Evolutionary conservation across 2,329 filamentous ascomycete genomes (phyloP), one percentile per base, ranked within the genome.

Genomic region (Pyrenophora tritici-repentis): DNA sequence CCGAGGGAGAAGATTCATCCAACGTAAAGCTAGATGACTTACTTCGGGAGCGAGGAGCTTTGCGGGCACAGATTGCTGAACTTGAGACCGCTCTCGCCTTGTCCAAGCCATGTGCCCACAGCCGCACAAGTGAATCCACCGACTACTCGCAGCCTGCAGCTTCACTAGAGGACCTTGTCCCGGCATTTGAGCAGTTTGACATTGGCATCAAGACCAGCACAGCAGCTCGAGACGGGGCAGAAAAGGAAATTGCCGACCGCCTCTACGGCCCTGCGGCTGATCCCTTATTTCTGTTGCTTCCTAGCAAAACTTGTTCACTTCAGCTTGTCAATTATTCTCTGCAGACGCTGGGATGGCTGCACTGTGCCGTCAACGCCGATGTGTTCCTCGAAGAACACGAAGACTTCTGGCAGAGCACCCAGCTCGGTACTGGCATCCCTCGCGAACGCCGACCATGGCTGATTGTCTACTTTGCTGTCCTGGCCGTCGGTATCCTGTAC

Each of bases 121-220:
- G 53, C 45, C 53, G 44, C 10, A 44, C 44, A 16, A 53, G 53
- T 43, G 41, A 42, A 29, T 42, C 49, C 4, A 41, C 37, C 6
- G 49, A 56, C 20, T 45, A 49, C 35, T 38, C 37, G 3, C 44
- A 41, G 12, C 37, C 42, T n/a, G 47, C 49, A 26, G 41, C 44
- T 7, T 40, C 45, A 13, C 50, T 56, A n/a, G 45, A 53, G n/a
- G 45, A 56, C 32, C 22, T 56, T 6, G 45, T 56, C 18, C 53
- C 53, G 7, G 49, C 53, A 3, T 53, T 56, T 31, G 53, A 56
- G 35, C 53, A 56, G 22, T 56, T 56, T 31, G 53, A 56, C n/a
- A 35, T 56, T 18, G 37, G 53, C 6, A 47, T 56, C 20, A 51
- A 42, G 29, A 39, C 36, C 7, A 39, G 32, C 13, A 34, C 29